Base-by-base conservation (phyloP, 1,284 basidiomycete genomes). In the Marasmius tenuissimus region DNA sequence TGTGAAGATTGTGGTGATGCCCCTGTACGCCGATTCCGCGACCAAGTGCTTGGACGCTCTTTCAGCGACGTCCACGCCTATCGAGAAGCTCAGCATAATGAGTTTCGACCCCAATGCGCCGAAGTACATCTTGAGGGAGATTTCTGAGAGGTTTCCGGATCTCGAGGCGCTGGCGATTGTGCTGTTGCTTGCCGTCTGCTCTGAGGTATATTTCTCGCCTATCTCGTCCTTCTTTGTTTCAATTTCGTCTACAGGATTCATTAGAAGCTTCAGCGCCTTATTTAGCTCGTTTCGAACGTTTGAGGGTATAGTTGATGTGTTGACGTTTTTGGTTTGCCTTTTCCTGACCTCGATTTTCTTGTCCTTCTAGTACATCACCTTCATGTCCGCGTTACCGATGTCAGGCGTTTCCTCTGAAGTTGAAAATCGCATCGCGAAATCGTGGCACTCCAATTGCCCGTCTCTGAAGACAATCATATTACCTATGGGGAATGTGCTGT, bases 81-180 rank as follows among this genome's bases (percentile, higher is more conserved):
- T 88, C 57, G 74, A 72, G 57, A 76, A 83, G 64, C 71, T 88
- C 42, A 88, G 84, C 22, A 73, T 87, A 39, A 83, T 88, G 73
- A 82, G 81, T 37, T 82, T 88, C 47, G 85, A 86, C 63, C 73
- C 77, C 2, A 63, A 72, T 5, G 77, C 74, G 0, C 83, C 82
- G 7, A 68, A 73, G 0, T 71, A 74, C 50, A 71, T 88, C 54
- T 70, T 88, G 27, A 64, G 72, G 3, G 79, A 81, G 57, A 74
- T 88, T 6, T 75, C 81, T 3, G 63, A 67, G 50, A 75, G 82
- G 12, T 73, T 86, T 5, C 78, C 81, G 0, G 60, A 74, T 35
- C 72, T 88, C 48, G 83, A 87, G 67, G 84, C 85, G 0, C 69
- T 88, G 38, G 85, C 87, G 67, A 71, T 86, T 33, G 82, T 88